A percentile compares a stretch with the other conserved stretches of the same genome.
Conservation (phyloP, 306 rosid genomes). For the Ochetophila trinervis region DNA sequence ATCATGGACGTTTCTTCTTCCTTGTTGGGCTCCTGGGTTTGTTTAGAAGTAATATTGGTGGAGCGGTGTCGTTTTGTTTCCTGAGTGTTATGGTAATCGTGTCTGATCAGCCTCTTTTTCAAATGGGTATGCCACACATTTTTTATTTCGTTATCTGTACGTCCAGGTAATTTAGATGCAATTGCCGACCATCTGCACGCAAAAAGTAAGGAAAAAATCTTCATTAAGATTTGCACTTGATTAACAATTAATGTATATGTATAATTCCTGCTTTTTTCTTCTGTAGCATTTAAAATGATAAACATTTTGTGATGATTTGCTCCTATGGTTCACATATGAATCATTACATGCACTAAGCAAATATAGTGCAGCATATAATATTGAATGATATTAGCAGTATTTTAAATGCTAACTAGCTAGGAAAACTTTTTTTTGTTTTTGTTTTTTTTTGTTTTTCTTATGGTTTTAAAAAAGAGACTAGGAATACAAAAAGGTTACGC, state of each 20-base stretch:
- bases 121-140: slow-evolving; percentile 94
- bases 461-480: too few species aligned
- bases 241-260: slow-evolving; percentile 1
- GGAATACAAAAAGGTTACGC: slow-evolving; percentile 28
- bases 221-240: background rate
- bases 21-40: background rate
- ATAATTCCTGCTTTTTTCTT: too few species aligned
- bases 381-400: background rate
- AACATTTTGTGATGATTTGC: background rate
- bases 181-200: slow-evolving; percentile 78
- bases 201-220: background rate
- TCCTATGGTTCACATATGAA: slow-evolving; percentile 2
- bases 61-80: slow-evolving; percentile 16
- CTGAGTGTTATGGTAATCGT: slow-evolving; percentile 14
- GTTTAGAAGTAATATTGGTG: background rate
- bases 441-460: background rate
- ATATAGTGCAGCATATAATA: slow-evolving; percentile 2
- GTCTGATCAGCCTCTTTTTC: slow-evolving; percentile 66
- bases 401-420: background rate
- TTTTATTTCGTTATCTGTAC: slow-evolving; percentile 89
- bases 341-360: slow-evolving; percentile 9
- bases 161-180: slow-evolving; percentile 77
- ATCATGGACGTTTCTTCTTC: background rate
- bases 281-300: too few species aligned
- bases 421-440: background rate